A percentile compares a stretch with the other conserved stretches of the same genome.
These are phyloP conservation scores for Plasmodium inui DNA, from an alignment of 169 alveolate genomes.

Conservation along the genomic window DNA sequence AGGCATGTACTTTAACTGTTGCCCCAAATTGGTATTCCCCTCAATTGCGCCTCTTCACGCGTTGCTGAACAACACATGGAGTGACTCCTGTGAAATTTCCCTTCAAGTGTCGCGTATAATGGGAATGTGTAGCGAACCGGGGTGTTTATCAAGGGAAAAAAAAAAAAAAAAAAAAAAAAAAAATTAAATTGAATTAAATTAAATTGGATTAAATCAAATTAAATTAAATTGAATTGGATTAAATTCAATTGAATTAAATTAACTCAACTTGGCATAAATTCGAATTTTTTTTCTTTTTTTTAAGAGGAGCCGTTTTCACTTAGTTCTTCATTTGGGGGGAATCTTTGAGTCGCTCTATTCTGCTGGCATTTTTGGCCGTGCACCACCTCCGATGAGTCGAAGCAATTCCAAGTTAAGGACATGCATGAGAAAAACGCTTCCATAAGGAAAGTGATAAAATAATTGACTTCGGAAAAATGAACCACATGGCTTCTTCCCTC, in stretches of 20 bases:
- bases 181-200: background rate
- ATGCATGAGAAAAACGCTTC: background rate
- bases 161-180: too few relatives aligned
- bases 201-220: too few relatives aligned
- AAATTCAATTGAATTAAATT: background rate
- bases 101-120: background rate
- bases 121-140: background rate
- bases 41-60: background rate
- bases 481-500: background rate
- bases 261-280: background rate
- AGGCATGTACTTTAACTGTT: background rate
- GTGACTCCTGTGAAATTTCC: background rate
- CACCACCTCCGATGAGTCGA: background rate
- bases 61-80: background rate
- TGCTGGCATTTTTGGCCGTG: background rate
- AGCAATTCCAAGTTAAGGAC: background rate
- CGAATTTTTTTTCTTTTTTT: background rate
- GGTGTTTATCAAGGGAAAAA: background rate
- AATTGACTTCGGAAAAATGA: background rate
- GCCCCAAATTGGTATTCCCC: background rate
- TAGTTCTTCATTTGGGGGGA: background rate
- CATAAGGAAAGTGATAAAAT: background rate
- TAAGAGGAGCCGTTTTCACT: background rate
- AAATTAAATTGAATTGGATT: background rate
- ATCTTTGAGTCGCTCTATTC: background rate